These are phyloP conservation scores for Lathyrus tuberosus DNA, from an alignment of 306 rosid genomes.

Conservation along the genomic window DNA sequence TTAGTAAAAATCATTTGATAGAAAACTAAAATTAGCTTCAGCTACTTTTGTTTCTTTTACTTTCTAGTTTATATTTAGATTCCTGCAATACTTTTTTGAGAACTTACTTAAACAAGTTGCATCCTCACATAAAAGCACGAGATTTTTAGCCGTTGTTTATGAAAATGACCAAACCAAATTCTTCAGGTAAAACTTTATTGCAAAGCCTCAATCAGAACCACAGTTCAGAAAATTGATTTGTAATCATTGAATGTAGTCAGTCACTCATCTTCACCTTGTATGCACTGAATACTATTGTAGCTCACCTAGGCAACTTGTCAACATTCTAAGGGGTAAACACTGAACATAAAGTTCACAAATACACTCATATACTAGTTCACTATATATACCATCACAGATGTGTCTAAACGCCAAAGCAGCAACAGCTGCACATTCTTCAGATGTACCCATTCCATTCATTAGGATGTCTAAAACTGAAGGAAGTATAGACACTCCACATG, in stretches of 20 bases:
- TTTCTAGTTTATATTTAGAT: constrained; percentile 16
- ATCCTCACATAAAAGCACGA: constrained; percentile 29
- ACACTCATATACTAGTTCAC: constrained; percentile 35
- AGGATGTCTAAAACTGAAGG: constrained; percentile 86
- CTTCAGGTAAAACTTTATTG: constrained; percentile 26
- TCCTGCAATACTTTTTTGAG: constrained; percentile 22
- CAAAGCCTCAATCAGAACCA: constrained; percentile 34
- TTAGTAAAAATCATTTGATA: constrained; percentile 5
- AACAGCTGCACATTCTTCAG: constrained; percentile 97
- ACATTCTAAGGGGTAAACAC: constrained; percentile 36
- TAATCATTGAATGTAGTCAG: constrained; percentile 7
- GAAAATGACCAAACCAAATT: constrained; percentile 33
- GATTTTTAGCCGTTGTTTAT: constrained; percentile 16
- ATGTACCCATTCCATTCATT: constrained; percentile 92
- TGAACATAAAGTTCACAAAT: constrained; percentile 35
- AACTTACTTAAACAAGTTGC: constrained; percentile 36
- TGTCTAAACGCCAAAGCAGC: constrained; percentile 96
- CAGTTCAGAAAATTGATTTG: constrained; percentile 37
- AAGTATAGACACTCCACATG: constrained; percentile 74
- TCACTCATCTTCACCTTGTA: constrained; percentile 19
- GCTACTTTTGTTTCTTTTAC: not conserved
- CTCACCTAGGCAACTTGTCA: constrained; percentile 31
- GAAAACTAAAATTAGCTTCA: constrained; percentile 2
- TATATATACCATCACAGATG: constrained; percentile 90
- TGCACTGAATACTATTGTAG: constrained; percentile 35